These are phyloP conservation scores for Sugiyamaella grinbergsii DNA, from an alignment of 1,139 yeast genomes.

Conservation along the genomic window DNA sequence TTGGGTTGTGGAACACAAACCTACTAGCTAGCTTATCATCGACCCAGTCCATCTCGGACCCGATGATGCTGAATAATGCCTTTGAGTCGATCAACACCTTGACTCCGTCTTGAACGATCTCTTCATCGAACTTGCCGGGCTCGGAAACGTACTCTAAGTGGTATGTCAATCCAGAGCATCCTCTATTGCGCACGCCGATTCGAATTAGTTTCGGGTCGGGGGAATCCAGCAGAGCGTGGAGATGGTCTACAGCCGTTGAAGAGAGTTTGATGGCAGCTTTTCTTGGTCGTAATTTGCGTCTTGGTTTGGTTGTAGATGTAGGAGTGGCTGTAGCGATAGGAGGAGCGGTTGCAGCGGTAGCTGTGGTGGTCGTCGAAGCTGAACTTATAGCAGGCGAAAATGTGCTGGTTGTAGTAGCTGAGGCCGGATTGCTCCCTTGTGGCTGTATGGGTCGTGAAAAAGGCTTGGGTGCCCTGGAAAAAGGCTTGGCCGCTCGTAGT, in stretches of 20 bases:
- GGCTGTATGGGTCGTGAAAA: conserved; percentile 10
- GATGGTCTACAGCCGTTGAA: conserved; percentile 70
- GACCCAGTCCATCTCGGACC: conserved; percentile 98
- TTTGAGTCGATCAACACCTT: conserved; percentile 92
- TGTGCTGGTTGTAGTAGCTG: background rate
- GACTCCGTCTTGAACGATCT: conserved; percentile 84
- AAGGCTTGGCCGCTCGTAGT: conserved; percentile 22
- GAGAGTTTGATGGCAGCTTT: conserved; percentile 85
- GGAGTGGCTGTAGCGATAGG: background rate
- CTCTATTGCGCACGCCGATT: conserved; percentile 92
- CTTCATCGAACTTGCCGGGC: conserved; percentile 93
- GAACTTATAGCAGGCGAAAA: background rate
- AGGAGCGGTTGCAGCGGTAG: background rate
- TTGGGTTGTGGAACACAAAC: conserved; percentile 91
- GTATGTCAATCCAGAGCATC: conserved; percentile 94
- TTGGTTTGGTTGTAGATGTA: conserved; percentile 35
- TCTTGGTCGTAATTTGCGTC: conserved; percentile 74
- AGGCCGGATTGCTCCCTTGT: conserved; percentile 1
- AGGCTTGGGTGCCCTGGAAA: conserved; percentile 18
- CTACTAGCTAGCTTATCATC: conserved; percentile 89
- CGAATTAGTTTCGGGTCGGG: conserved; percentile 89
- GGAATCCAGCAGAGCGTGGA: conserved; percentile 64
- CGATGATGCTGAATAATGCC: conserved; percentile 92
- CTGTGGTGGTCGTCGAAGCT: background rate
- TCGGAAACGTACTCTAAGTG: conserved; percentile 84